Base-by-base conservation (phyloP, 495 filamentous ascomycete genomes). In the Clavariopsis aquatica region DNA sequence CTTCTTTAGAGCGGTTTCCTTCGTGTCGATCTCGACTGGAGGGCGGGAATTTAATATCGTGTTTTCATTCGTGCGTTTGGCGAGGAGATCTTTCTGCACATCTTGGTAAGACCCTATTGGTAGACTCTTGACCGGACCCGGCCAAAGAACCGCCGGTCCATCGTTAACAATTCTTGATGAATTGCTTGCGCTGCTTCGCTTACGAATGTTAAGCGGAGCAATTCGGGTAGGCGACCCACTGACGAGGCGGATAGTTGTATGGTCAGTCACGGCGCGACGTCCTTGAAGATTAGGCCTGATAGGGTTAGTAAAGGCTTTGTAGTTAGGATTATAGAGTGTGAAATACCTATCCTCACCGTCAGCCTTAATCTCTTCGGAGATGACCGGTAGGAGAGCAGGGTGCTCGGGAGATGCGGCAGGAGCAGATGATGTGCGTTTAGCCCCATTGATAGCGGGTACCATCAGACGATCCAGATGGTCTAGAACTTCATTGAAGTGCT, bases 381-480 rank as follows among this genome's bases (percentile, higher is more conserved):
- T 79, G 12, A 71, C 58, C 0, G 75, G 78, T 20, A 80, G 52
- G 52, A 68, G 60, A 23, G 52, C 51, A 13, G 62, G 52, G 43
- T 69, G 57, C 20, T 75, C 71, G 19, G 68, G 64, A 12, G 65
- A 69, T 53, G 57, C 66, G 9, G 64, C 45, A 7, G 85, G 87
- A 23, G 88, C 85, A 23, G 86, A 87, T 5, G 79, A 76, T 7
- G 77, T 73, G 52, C 82, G 78, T 57, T 78, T 79, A 8, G 68
- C 69, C 0, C 58, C 45, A 26, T 43, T 22, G 1, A 34, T 22
- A n/a, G 53, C 9, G 0, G 52, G 68, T 10, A 27, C 13, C 56
- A 87, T 85, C 53, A 88, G 74, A n/a, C 81, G 76, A 70, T 88
- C 85, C 27, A 88, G 76, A 57, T 87, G 82, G 0, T 78, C 77